These are phyloP conservation scores for Suillus paluster DNA, from an alignment of 768 basidiomycete species.

Conservation along the genomic window DNA sequence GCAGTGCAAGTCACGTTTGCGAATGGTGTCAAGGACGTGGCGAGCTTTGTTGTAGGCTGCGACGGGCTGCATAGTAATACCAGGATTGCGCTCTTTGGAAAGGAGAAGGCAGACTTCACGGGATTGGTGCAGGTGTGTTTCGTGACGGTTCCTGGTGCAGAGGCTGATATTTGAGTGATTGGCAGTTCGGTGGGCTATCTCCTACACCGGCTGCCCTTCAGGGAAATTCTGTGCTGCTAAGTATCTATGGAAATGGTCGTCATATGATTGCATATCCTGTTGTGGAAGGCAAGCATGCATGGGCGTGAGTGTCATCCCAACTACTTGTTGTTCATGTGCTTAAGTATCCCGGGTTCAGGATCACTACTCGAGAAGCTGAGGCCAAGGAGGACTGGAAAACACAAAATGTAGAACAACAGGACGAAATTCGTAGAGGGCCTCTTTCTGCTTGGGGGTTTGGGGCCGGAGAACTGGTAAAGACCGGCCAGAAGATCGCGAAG, in stretches of 20 bases:
- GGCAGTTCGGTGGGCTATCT: constrained; percentile 42
- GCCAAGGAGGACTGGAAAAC: constrained; percentile 47
- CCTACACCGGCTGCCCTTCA: constrained; percentile 22
- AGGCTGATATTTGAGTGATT: not conserved
- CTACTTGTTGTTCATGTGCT: not conserved
- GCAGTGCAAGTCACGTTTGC: constrained; percentile 39
- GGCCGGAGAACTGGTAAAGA: constrained; percentile 23
- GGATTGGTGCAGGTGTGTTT: constrained; percentile 44
- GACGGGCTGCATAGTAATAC: constrained; percentile 50
- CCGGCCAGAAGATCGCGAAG: constrained; percentile 19
- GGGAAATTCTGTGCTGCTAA: constrained; percentile 28
- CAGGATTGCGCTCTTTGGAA: constrained; percentile 41
- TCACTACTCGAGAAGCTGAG: constrained; percentile 35
- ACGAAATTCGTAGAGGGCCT: constrained; percentile 20
- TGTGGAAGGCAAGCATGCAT: constrained; percentile 34
- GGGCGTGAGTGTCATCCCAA: constrained; percentile 37
- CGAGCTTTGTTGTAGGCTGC: constrained; percentile 47
- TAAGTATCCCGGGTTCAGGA: not conserved
- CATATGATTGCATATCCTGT: constrained; percentile 44
- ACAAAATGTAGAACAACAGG: constrained; percentile 32
- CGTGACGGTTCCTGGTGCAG: no score
- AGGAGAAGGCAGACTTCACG: constrained; percentile 40
- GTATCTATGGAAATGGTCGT: constrained; percentile 41
- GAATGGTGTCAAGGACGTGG: constrained; percentile 40
- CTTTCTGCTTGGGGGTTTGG: constrained; percentile 22